Conservation (phyloP, 2,329 filamentous ascomycete species). For the Parafenestella ontariensis region DNA sequence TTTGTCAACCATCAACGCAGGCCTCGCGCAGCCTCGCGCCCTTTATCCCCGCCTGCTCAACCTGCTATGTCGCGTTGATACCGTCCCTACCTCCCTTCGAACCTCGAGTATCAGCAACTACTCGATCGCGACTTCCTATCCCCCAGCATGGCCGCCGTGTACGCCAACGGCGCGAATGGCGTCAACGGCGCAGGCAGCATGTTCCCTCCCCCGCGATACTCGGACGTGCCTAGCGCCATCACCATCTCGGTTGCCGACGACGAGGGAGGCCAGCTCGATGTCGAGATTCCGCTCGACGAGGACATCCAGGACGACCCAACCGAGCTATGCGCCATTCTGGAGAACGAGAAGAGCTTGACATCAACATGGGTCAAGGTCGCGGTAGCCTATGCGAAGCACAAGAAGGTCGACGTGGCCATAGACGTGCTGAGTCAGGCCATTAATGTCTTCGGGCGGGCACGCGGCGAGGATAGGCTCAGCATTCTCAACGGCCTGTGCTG, state of each 20-base stretch:
- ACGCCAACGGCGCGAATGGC: constrained; percentile 58
- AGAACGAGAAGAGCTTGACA: constrained; percentile 90
- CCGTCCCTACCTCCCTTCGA: constrained; percentile 1
- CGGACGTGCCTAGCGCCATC: constrained; percentile 68
- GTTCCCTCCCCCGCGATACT: constrained; percentile 59
- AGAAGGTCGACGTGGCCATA: constrained; percentile 84
- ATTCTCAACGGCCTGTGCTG: constrained; percentile 86
- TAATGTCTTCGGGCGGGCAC: constrained; percentile 71
- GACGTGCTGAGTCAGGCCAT: constrained; percentile 76
- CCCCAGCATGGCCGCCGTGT: constrained; percentile 58
- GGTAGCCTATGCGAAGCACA: constrained; percentile 94
- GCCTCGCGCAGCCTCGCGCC: constrained; percentile 25
- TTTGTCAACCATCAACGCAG: constrained; percentile 26
- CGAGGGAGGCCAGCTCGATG: constrained; percentile 71
- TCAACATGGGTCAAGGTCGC: constrained; percentile 99
- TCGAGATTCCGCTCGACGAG: constrained; percentile 92
- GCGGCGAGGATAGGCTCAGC: constrained; percentile 82
- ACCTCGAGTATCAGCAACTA: constrained; percentile 1
- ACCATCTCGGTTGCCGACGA: constrained; percentile 68
- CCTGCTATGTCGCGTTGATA: constrained; percentile 33
- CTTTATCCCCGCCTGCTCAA: neutral
- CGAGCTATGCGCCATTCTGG: constrained; percentile 91
- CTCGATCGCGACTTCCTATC: constrained; percentile 17
- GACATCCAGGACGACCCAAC: constrained; percentile 86
- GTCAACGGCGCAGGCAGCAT: constrained; percentile 53